Evolutionary conservation across 768 basidiomycete species (phyloP).

Genomic region (Termitomyces sp.): DNA sequence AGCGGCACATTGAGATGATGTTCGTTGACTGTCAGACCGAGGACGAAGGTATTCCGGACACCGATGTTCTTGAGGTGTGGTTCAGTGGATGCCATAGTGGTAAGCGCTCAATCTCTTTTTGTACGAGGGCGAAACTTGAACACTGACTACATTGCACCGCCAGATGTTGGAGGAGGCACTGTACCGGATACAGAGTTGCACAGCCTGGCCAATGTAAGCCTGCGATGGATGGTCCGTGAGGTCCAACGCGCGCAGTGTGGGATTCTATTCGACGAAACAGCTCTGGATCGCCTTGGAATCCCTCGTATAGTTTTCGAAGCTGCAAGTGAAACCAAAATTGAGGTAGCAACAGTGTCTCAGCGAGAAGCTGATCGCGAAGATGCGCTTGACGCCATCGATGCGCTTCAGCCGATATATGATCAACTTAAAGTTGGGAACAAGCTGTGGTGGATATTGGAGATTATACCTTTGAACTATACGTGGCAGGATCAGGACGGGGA

Average conservation of each 20-base stretch:
- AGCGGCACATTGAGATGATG: no score
- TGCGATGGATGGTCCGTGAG: slow-evolving; percentile 81
- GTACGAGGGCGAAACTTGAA: not conserved
- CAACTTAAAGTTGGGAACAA: slow-evolving; percentile 32
- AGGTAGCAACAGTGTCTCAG: slow-evolving; percentile 23
- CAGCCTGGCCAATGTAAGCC: slow-evolving; percentile 54
- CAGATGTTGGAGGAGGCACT: slow-evolving; percentile 71
- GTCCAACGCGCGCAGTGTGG: slow-evolving; percentile 54
- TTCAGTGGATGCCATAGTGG: slow-evolving; percentile 73
- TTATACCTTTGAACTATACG: slow-evolving; percentile 50
- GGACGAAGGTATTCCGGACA: not conserved
- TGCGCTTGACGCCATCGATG: slow-evolving; percentile 25
- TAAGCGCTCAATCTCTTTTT: slow-evolving; percentile 27
- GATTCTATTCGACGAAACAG: slow-evolving; percentile 50
- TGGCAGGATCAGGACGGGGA: slow-evolving; percentile 54
- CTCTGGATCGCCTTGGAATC: slow-evolving; percentile 32
- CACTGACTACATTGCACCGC: not conserved
- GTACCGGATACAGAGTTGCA: slow-evolving; percentile 39
- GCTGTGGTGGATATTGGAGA: slow-evolving; percentile 73
- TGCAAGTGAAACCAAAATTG: slow-evolving; percentile 16
- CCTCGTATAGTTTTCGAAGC: not conserved
- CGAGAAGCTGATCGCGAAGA: slow-evolving; percentile 7
- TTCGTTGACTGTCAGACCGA: no score
- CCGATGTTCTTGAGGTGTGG: slow-evolving; percentile 76
- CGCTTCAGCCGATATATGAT: slow-evolving; percentile 53